Evolutionary conservation across 2,329 filamentous ascomycete genomes (phyloP), one percentile per base, ranked within the genome.

Genomic region (Botrytis tulipae): DNA sequence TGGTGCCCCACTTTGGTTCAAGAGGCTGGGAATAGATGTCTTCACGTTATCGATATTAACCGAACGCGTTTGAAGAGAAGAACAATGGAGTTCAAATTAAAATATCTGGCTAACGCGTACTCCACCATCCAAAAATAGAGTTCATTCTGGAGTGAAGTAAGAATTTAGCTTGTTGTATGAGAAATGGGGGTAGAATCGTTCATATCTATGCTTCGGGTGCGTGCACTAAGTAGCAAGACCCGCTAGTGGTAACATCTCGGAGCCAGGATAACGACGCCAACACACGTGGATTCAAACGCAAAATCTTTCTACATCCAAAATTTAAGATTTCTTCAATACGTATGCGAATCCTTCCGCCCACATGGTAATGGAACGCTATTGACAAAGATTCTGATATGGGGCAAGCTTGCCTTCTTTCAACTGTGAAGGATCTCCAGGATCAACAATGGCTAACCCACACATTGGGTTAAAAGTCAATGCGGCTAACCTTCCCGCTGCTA

Each of bases 71-170:
- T 42, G 60, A 18, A 62, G 25, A 62, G 37, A 62, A 37, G 9
- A 35, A 42, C 3, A 42, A 62, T 62, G 37, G 35, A 42, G 60
- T 62, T 62, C 25, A n/a, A 59, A 62, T 62, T n/a, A n/a, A 42
- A 62, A n/a, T 14, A 42, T 62, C 22, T 62, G 35, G 35, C 40
- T 18, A 37, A 37, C 35, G 35, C 60, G 14, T 29, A 14, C 35
- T 42, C 60, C 60, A 62, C 60, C 25, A 42, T 8, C 60, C 60
- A 63, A 63, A 63, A 63, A 63, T 63, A 44, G 60, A 44, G 7
- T 12, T 63, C 3, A 22, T 29, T 20, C 37, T 37, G 35, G 35
- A 61, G 22, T 40, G 59, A 61, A 16, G 59, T 61, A 8, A 61
- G 59, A 61, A 37, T 60, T 61, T 61, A 61, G 35, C 12, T 18